These are phyloP conservation scores for Hypoxylon subgilvum DNA, from an alignment of 495 filamentous ascomycete species.

Conservation along the genomic window DNA sequence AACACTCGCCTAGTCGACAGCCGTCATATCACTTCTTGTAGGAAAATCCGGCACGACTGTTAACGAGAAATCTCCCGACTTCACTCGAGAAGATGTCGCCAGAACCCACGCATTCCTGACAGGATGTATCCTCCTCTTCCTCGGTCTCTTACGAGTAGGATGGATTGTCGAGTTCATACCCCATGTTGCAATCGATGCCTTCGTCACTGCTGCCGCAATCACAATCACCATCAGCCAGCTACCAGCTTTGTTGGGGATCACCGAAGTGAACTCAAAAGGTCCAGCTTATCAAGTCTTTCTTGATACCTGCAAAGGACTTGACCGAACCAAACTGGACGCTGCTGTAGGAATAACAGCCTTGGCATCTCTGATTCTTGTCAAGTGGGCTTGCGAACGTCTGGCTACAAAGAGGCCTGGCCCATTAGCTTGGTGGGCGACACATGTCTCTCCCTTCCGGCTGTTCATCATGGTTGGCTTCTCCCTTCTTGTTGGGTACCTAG, in stretches of 20 bases:
- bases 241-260: constrained; percentile 55
- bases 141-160: constrained; percentile 57
- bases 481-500: constrained; percentile 55
- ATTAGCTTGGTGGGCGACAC: too few relatives aligned
- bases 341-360: constrained; percentile 60
- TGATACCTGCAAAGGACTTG: constrained; percentile 57
- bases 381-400: constrained; percentile 51
- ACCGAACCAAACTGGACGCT: constrained; percentile 55
- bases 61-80: constrained; percentile 22
- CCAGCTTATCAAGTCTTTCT: constrained; percentile 59
- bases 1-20: constrained; percentile 73
- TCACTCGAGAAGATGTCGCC: constrained; percentile 56
- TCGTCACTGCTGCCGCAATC: constrained; percentile 62
- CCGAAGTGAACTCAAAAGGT: constrained; percentile 53
- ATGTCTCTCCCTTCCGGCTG: constrained; percentile 54
- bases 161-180: constrained; percentile 63
- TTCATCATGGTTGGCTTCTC: constrained; percentile 53
- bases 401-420: constrained; percentile 47
- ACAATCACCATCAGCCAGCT: constrained; percentile 60
- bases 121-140: constrained; percentile 52
- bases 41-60: constrained; percentile 83
- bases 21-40: constrained; percentile 92
- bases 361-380: constrained; percentile 56
- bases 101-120: constrained; percentile 54
- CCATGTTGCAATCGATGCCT: constrained; percentile 56